Conservation (phyloP, 2,329 filamentous ascomycete species). For the Aspergillus quadricinctus region DNA sequence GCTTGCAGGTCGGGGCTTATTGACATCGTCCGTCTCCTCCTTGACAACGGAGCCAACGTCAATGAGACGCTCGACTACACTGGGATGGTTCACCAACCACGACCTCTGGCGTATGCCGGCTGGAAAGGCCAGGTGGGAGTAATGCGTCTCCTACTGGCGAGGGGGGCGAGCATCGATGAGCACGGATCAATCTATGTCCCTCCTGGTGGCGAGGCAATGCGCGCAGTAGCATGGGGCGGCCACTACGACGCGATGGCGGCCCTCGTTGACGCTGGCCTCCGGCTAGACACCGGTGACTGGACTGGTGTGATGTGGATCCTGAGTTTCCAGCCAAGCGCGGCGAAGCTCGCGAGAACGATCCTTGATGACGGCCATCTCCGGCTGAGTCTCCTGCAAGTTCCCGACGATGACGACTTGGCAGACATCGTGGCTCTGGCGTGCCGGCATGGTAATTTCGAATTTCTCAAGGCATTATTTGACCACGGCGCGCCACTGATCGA, state of each 20-base stretch:
- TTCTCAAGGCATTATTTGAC: background rate
- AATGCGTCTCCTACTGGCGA: background rate
- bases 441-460: background rate
- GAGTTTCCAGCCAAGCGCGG: background rate
- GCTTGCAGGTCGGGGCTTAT: background rate
- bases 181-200: background rate
- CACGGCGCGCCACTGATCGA: background rate
- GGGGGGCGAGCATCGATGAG: background rate
- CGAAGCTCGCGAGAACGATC: background rate
- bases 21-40: background rate
- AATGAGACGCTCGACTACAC: background rate
- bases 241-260: background rate
- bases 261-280: background rate
- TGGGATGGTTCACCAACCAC: background rate
- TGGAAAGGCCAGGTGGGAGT: background rate
- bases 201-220: background rate
- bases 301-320: background rate
- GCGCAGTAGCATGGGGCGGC: constrained; percentile 1
- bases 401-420: background rate
- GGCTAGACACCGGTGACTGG: background rate
- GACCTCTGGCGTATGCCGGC: background rate
- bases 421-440: background rate
- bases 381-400: background rate
- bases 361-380: background rate
- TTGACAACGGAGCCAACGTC: constrained; percentile 1